Evolutionary conservation across 2,329 filamentous ascomycete genomes (phyloP).

Genomic region (Penicillium expansum): DNA sequence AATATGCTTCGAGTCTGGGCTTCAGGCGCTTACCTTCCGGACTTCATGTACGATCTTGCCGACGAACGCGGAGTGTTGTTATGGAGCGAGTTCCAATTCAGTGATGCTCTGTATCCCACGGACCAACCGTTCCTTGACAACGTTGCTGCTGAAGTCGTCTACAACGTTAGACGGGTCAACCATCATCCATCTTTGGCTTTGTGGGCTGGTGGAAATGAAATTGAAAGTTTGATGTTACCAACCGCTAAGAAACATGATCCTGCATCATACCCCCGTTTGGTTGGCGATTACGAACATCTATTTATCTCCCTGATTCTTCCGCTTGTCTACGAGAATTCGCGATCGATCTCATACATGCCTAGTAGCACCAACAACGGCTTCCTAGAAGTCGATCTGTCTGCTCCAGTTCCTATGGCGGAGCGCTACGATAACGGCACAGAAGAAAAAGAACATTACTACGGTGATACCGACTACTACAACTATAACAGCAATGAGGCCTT

Average conservation of each 20-base stretch:
- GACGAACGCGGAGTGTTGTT: conserved; percentile 61
- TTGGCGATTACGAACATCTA: conserved; percentile 57
- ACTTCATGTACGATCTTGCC: conserved; percentile 62
- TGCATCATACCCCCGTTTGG: conserved; percentile 43
- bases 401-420: conserved; percentile 53
- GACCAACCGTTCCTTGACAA: conserved; percentile 55
- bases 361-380: conserved; percentile 61
- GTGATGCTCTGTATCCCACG: conserved; percentile 59
- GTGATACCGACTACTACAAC: conserved; percentile 61
- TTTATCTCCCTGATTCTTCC: conserved; percentile 57
- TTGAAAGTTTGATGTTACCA: conserved; percentile 55
- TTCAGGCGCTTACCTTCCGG: conserved; percentile 58
- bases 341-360: conserved; percentile 60
- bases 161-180: conserved; percentile 60
- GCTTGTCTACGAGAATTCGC: conserved; percentile 57
- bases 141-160: conserved; percentile 54
- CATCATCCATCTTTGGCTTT: conserved; percentile 58
- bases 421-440: conserved; percentile 55
- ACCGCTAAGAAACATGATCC: conserved; percentile 46
- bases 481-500: conserved; percentile 55
- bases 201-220: conserved; percentile 59
- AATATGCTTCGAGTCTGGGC: conserved; percentile 65
- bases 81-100: conserved; percentile 64
- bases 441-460: conserved; percentile 51
- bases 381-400: conserved; percentile 53